Conservation (phyloP, 306 rosid genomes). For the Vicia sativa region DNA sequence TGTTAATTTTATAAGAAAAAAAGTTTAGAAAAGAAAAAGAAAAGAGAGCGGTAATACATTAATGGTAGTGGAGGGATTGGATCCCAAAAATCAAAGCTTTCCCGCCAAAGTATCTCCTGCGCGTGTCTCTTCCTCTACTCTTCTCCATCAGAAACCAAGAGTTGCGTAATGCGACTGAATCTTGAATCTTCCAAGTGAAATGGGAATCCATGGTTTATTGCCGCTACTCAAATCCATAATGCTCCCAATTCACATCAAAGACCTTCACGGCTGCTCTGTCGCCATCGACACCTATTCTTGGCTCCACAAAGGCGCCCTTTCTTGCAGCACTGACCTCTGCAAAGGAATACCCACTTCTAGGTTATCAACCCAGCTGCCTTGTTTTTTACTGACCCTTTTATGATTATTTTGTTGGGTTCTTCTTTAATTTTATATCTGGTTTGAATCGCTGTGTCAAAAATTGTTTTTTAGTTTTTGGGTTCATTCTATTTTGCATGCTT, state of each 20-base stretch:
- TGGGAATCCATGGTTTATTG: slow-evolving; percentile 92
- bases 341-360: slow-evolving; percentile 78
- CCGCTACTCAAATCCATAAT: slow-evolving; percentile 87
- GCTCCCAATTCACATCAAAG: slow-evolving; percentile 81
- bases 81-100: background rate
- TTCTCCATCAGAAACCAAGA: background rate
- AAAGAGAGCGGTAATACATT: background rate
- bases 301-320: slow-evolving; percentile 95
- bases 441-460: background rate
- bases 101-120: background rate
- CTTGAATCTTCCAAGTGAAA: slow-evolving; percentile 18
- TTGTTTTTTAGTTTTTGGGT: background rate
- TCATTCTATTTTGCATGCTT: background rate
- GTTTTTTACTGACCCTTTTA: background rate
- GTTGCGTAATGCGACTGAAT: background rate
- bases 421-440: background rate
- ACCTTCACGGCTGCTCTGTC: slow-evolving; percentile 64
- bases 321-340: slow-evolving; percentile 90
- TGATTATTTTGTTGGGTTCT: background rate
- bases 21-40: too few relatives aligned
- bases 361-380: slow-evolving; percentile 35
- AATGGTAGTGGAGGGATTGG: background rate
- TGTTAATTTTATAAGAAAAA: too few relatives aligned
- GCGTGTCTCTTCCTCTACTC: too few relatives aligned
- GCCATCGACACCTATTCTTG: slow-evolving; percentile 94